Evolutionary conservation across 306 rosid species (phyloP).

Genomic region (Pyrus bretschneideri): DNA sequence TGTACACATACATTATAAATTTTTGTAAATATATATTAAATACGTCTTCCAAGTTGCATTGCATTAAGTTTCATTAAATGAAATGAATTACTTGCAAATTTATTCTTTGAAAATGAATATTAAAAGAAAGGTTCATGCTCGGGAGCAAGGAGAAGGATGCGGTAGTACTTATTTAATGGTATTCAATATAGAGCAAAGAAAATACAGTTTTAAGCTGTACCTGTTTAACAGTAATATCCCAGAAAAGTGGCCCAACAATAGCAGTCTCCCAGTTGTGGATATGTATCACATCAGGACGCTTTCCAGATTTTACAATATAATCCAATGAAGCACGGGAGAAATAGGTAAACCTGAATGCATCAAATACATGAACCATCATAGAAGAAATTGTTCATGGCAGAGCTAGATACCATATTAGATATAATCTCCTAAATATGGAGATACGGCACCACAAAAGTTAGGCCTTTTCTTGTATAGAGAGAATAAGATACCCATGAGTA

Average conservation of each 20-base stretch:
- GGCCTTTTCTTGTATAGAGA: neutral
- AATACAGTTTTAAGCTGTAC: slow-evolving; percentile 24
- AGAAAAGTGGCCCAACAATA: slow-evolving; percentile 84
- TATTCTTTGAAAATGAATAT: neutral
- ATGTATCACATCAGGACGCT: slow-evolving; percentile 81
- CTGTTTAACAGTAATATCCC: slow-evolving; percentile 82
- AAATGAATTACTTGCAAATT: neutral
- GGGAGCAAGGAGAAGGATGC: neutral
- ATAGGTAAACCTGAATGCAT: slow-evolving; percentile 66
- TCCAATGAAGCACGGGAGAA: slow-evolving; percentile 91
- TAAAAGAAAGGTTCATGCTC: neutral
- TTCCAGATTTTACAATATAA: slow-evolving; percentile 76
- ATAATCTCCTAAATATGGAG: slow-evolving; percentile 6
- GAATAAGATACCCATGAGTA: neutral
- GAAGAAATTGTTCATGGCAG: neutral
- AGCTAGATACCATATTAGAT: slow-evolving; percentile 7
- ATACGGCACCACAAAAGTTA: neutral
- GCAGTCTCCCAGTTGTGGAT: slow-evolving; percentile 96
- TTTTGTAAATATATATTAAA: neutral
- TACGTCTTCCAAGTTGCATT: neutral
- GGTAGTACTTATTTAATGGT: neutral
- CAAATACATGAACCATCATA: slow-evolving; percentile 13
- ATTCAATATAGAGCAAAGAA: slow-evolving; percentile 1
- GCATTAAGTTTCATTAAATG: neutral
- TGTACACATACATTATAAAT: neutral